A percentile compares a stretch with the other conserved stretches of the same genome.
phyloP scores from a whole-genome alignment of 345 rosid species.

The Arabidopsis arenosa region DNA sequence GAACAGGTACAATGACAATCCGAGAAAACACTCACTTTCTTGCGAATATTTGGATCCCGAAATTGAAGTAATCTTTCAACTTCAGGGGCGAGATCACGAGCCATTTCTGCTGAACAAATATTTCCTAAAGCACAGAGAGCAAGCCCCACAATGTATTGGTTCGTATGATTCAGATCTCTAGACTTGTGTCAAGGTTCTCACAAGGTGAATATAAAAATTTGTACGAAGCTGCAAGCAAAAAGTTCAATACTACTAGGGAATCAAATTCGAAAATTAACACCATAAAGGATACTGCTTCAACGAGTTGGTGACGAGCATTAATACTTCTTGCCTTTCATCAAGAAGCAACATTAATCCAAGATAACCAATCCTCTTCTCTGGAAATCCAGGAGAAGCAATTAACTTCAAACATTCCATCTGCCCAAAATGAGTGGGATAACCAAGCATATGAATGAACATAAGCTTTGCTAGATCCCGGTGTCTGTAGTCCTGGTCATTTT shows the following conservation, averaged over 20 bases:
- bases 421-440: constrained; percentile 98
- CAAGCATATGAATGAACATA: constrained; percentile 99
- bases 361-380: constrained; percentile 98
- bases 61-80: constrained; percentile 92
- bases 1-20: not conserved
- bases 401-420: constrained; percentile 97
- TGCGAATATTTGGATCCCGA: constrained; percentile 96
- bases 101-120: constrained; percentile 98
- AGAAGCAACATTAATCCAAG: constrained; percentile 96
- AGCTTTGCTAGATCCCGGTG: constrained; percentile 96
- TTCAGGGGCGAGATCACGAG: constrained; percentile 98
- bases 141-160: constrained; percentile 96
- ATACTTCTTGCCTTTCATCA: constrained; percentile 97
- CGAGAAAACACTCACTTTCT: constrained; percentile 66
- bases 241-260: not conserved
- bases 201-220: constrained; percentile 5
- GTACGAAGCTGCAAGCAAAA: not conserved
- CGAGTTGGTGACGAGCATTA: constrained; percentile 97
- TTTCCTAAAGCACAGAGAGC: constrained; percentile 99
- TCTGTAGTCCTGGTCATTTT: constrained; percentile 85
- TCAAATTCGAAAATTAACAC: constrained; percentile 28
- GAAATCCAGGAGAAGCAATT: constrained; percentile 93
- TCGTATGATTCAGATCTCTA: constrained; percentile 93
- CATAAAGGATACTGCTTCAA: constrained; percentile 90
- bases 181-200: constrained; percentile 60